Evolutionary conservation across 768 basidiomycete genomes (phyloP).

Genomic region (Mycena haematopus): DNA sequence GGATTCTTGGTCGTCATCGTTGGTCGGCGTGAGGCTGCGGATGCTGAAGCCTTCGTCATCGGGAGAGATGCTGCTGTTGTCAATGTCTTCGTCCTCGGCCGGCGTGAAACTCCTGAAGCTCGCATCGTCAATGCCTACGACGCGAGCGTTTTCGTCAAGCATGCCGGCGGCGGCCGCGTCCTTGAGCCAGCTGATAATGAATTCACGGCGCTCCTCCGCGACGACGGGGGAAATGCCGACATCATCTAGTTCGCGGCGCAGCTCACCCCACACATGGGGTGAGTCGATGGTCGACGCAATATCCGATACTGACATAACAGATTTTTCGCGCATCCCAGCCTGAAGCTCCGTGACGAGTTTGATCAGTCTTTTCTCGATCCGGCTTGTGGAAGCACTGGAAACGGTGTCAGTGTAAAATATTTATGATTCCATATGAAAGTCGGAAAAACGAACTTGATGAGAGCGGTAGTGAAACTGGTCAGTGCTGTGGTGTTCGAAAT

Average conservation of each 20-base stretch:
- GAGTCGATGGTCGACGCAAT: conserved; percentile 24
- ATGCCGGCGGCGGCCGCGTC: conserved; percentile 17
- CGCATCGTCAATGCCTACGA: conserved; percentile 7
- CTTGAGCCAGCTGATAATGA: conserved; percentile 28
- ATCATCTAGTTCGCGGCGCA: conserved; percentile 29
- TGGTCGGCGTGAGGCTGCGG: conserved; percentile 12
- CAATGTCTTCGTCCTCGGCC: neutral
- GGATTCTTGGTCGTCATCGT: neutral
- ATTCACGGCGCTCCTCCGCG: conserved; percentile 25
- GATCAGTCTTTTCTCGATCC: conserved; percentile 26
- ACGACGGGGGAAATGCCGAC: conserved; percentile 27
- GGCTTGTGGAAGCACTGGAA: conserved; percentile 23
- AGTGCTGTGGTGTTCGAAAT: conserved; percentile 22
- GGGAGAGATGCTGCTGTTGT: conserved; percentile 1
- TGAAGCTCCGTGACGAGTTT: conserved; percentile 28
- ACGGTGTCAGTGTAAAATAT: neutral
- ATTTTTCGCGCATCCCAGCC: conserved; percentile 29
- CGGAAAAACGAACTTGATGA: conserved; percentile 18
- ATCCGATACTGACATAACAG: conserved; percentile 20
- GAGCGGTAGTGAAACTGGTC: conserved; percentile 20
- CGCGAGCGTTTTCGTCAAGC: conserved; percentile 7
- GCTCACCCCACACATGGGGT: conserved; percentile 26
- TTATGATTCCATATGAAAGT: neutral
- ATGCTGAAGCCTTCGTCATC: conserved; percentile 2
- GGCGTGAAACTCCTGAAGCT: neutral